Percentiles rank a stretch among this genome's conserved stretches.
Conservation (phyloP, 176 grass and related monocot species). For the Triticum urartu region DNA sequence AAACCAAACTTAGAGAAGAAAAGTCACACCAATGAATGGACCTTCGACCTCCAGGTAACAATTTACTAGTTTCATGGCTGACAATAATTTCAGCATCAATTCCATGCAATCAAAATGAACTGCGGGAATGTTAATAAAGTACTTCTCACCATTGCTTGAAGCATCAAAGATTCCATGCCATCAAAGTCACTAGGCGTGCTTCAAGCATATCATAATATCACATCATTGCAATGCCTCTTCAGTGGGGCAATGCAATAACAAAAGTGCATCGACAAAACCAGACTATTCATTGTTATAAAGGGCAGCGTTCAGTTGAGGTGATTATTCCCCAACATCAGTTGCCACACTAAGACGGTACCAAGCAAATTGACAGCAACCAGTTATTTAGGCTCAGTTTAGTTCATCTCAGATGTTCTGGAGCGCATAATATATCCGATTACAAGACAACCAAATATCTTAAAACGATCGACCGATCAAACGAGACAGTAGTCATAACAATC, state of each 20-base stretch:
- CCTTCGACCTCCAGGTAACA: too few species aligned
- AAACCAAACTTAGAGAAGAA: too few species aligned
- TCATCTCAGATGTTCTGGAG: not conserved
- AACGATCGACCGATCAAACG: not conserved
- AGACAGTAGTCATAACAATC: not conserved
- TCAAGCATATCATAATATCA: not conserved
- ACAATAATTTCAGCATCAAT: not conserved
- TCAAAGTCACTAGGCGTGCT: not conserved
- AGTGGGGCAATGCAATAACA: not conserved
- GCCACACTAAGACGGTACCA: not conserved
- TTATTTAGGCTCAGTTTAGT: constrained; percentile 11
- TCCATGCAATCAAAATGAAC: not conserved
- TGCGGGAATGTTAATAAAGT: not conserved
- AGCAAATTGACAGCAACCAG: not conserved
- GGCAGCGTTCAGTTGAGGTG: not conserved
- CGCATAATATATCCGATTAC: constrained; percentile 22
- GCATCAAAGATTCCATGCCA: not conserved
- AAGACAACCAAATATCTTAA: constrained; percentile 25
- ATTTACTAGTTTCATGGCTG: not conserved
- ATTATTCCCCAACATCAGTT: not conserved
- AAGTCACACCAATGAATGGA: too few species aligned
- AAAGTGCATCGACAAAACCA: not conserved
- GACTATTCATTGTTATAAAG: not conserved
- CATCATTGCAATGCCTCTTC: not conserved
- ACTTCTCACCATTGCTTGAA: not conserved